phyloP scores from a whole-genome alignment of 1,139 yeast species.

The Oligophagozyma castellii region DNA sequence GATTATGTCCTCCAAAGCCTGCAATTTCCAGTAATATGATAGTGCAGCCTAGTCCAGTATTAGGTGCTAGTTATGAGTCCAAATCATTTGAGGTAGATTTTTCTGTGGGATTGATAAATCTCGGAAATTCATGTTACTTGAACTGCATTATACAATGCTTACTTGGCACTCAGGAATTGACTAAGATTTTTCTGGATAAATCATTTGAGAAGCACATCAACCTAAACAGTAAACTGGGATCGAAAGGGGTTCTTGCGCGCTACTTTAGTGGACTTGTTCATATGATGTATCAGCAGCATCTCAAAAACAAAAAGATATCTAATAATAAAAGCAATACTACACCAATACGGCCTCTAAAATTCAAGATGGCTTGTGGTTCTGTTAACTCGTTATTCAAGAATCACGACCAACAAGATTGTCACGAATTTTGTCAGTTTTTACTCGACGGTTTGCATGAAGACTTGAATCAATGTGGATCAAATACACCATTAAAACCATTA shows the following conservation, averaged over 20 bases:
- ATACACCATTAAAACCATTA: slow-evolving; percentile 37
- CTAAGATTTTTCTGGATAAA: slow-evolving; percentile 37
- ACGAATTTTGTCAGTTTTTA: slow-evolving; percentile 75
- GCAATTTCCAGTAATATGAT: no score
- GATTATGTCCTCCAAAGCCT: no score
- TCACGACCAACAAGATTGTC: slow-evolving; percentile 81
- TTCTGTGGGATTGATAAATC: slow-evolving; percentile 54
- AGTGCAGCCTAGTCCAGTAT: slow-evolving; percentile 4
- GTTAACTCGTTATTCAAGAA: slow-evolving; percentile 53
- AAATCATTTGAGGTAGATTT: slow-evolving; percentile 13
- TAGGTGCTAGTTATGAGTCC: slow-evolving; percentile 1
- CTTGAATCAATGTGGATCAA: slow-evolving; percentile 49
- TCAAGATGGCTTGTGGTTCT: slow-evolving; percentile 51
- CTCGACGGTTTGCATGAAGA: slow-evolving; percentile 82
- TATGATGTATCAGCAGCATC: slow-evolving; percentile 40
- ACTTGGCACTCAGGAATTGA: slow-evolving; percentile 35
- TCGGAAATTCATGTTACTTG: slow-evolving; percentile 91
- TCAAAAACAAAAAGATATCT: slow-evolving; percentile 2
- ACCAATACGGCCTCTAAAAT: slow-evolving; percentile 22
- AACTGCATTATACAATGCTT: slow-evolving; percentile 84
- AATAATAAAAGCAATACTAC: slow-evolving; percentile 23
- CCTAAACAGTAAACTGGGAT: slow-evolving; percentile 60
- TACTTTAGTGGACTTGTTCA: slow-evolving; percentile 53
- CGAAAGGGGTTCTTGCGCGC: slow-evolving; percentile 69
- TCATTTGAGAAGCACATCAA: slow-evolving; percentile 64